phyloP scores from a whole-genome alignment of 202 grass and related monocot species.

The Eragrostis tef region DNA sequence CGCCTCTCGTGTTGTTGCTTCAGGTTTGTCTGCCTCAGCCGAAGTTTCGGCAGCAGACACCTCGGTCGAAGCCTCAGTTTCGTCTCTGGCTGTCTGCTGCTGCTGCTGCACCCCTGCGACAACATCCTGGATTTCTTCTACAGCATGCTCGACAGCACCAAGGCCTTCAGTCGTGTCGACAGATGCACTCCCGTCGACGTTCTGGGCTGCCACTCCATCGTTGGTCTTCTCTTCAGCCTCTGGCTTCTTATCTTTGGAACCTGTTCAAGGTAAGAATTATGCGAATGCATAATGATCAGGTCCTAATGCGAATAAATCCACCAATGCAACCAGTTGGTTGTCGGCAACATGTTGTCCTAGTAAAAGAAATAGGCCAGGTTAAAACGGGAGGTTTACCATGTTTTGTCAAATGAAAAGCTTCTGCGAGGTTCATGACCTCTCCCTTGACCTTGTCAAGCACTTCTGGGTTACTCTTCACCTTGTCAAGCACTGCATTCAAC shows the following conservation, averaged over 20 bases:
- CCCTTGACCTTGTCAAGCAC: constrained; percentile 53
- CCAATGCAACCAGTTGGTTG: neutral
- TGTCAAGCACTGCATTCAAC: constrained; percentile 42
- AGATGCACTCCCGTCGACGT: neutral
- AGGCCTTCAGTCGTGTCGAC: constrained; percentile 30
- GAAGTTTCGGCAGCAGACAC: constrained; percentile 41
- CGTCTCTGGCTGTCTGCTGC: constrained; percentile 37
- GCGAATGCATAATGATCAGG: neutral
- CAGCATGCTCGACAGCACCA: constrained; percentile 23
- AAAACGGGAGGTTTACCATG: constrained; percentile 43
- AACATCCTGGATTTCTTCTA: constrained; percentile 54
- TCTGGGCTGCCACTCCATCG: constrained; percentile 25
- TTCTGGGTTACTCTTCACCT: constrained; percentile 56
- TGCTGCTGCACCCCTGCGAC: constrained; percentile 44
- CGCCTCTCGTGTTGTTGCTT: constrained; percentile 40
- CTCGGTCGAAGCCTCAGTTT: constrained; percentile 37
- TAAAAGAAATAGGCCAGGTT: constrained; percentile 6
- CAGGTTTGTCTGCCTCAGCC: constrained; percentile 38
- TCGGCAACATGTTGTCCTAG: neutral
- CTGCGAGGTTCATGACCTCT: constrained; percentile 46
- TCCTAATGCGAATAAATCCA: neutral
- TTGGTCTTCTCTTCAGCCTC: constrained; percentile 33
- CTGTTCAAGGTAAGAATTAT: constrained; percentile 24
- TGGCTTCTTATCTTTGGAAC: constrained; percentile 42
- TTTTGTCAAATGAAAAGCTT: constrained; percentile 44